phyloP scores from a whole-genome alignment of 2,329 filamentous ascomycete genomes.

The Seiridium unicorne region DNA sequence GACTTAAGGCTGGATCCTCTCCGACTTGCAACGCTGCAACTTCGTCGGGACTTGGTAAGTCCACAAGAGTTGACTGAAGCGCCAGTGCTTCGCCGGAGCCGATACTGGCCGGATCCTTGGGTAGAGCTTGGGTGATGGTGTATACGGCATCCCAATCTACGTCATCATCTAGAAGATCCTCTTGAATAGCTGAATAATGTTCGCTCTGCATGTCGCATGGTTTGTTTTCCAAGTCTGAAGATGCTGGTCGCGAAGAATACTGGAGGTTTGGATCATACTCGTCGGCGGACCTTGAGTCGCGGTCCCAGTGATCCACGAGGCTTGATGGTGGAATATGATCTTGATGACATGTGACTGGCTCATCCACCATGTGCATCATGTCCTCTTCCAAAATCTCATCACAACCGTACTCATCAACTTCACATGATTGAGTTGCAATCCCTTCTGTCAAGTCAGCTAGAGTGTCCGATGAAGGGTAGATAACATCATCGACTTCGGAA shows the following conservation, averaged over 20 bases:
- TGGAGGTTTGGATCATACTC: conserved; percentile 36
- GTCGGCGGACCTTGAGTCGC: conserved; percentile 29
- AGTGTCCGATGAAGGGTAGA: background rate
- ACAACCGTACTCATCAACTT: conserved; percentile 22
- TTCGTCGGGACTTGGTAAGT: background rate
- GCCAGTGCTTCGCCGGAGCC: background rate
- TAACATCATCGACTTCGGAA: too few relatives aligned
- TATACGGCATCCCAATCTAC: conserved; percentile 39
- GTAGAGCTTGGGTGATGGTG: conserved; percentile 12
- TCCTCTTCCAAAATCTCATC: conserved; percentile 22
- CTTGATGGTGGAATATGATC: conserved; percentile 28
- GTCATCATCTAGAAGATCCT: conserved; percentile 34
- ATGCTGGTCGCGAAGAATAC: conserved; percentile 26
- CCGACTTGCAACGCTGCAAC: background rate
- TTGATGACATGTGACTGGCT: conserved; percentile 10
- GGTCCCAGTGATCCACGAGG: conserved; percentile 28
- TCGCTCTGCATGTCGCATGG: background rate
- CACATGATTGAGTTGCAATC: background rate
- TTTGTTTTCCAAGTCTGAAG: conserved; percentile 2
- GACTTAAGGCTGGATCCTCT: conserved; percentile 24
- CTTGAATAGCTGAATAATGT: background rate
- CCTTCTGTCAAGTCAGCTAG: background rate
- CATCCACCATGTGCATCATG: conserved; percentile 18
- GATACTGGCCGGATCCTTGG: conserved; percentile 10
- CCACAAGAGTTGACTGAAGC: background rate